These are phyloP conservation scores for Inosperma sp. DNA, from an alignment of 768 basidiomycete genomes.

Conservation along the genomic window DNA sequence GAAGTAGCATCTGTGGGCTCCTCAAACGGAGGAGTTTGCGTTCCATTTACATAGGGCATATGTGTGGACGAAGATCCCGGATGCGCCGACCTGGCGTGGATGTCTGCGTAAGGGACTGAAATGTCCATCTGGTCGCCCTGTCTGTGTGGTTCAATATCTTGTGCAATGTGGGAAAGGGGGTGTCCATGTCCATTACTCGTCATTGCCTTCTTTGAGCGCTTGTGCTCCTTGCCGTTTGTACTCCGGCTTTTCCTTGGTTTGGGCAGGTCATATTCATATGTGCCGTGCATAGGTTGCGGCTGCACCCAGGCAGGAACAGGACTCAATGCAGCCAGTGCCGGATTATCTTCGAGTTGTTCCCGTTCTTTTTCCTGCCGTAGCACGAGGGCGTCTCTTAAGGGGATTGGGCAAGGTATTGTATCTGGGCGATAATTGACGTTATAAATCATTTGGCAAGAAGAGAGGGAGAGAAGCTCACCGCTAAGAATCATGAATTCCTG, in stretches of 20 bases:
- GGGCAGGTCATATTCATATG: conserved; percentile 15
- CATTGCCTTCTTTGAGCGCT: conserved; percentile 16
- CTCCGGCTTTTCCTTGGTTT: conserved; percentile 29
- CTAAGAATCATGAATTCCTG: conserved; percentile 71
- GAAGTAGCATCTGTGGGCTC: conserved; percentile 10
- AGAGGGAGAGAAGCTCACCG: conserved; percentile 36
- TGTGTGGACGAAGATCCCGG: conserved; percentile 17
- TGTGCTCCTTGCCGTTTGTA: conserved; percentile 31
- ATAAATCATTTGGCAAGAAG: neutral
- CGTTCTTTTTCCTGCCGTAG: conserved; percentile 29
- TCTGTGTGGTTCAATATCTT: too few relatives aligned
- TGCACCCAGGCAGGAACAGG: conserved; percentile 23
- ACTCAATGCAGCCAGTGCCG: conserved; percentile 39
- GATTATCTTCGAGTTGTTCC: conserved; percentile 52
- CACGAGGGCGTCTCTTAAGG: conserved; percentile 56
- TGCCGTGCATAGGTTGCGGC: conserved; percentile 21
- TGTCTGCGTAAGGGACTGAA: neutral
- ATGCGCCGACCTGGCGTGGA: neutral
- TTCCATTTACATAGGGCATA: conserved; percentile 21
- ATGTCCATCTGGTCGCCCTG: conserved; percentile 1
- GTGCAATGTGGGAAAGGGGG: neutral
- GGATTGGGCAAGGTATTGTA: conserved; percentile 59
- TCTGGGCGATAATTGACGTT: conserved; percentile 37
- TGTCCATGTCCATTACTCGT: conserved; percentile 6
- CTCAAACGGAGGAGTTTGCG: conserved; percentile 24